Evolutionary conservation across 768 basidiomycete species (phyloP).

Genomic region (Pleurotus sapidus): DNA sequence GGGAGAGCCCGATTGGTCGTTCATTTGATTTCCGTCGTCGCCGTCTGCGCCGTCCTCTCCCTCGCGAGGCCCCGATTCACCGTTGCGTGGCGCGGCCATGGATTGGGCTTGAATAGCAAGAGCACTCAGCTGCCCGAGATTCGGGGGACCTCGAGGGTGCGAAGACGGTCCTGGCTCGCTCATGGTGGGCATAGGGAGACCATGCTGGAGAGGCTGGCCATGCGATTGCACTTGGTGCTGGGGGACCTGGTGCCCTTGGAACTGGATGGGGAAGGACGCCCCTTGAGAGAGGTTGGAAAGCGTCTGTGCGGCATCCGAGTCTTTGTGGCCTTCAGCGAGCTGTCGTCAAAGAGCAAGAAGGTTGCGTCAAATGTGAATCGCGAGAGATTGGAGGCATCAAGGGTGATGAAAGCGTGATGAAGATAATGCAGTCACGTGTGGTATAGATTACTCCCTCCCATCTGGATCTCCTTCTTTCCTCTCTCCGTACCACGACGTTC

Average conservation of each 20-base stretch:
- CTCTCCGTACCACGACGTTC: background rate
- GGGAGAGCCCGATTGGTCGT: constrained; percentile 13
- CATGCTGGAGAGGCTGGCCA: constrained; percentile 34
- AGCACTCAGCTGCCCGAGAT: constrained; percentile 55
- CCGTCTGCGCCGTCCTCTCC: constrained; percentile 23
- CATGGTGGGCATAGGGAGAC: constrained; percentile 34
- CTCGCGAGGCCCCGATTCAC: constrained; percentile 11
- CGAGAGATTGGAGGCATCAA: background rate
- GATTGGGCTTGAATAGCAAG: constrained; percentile 36
- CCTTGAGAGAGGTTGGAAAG: constrained; percentile 52
- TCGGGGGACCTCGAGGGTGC: constrained; percentile 67
- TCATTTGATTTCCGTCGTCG: constrained; percentile 22
- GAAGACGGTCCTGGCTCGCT: constrained; percentile 73
- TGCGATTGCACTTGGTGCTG: constrained; percentile 30
- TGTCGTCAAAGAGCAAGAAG: constrained; percentile 17
- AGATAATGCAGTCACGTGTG: constrained; percentile 30
- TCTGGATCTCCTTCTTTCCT: background rate
- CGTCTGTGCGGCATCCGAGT: constrained; percentile 55
- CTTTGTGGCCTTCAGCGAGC: constrained; percentile 44
- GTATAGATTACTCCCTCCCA: background rate
- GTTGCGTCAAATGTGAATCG: constrained; percentile 23
- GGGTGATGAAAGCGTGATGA: constrained; percentile 9
- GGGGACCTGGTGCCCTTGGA: constrained; percentile 11
- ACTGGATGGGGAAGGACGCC: constrained; percentile 19
- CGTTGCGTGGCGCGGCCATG: constrained; percentile 7